Evolutionary conservation across 2,329 filamentous ascomycete species (phyloP), one percentile per base, ranked within the genome.

Genomic region (Coniella vitis): DNA sequence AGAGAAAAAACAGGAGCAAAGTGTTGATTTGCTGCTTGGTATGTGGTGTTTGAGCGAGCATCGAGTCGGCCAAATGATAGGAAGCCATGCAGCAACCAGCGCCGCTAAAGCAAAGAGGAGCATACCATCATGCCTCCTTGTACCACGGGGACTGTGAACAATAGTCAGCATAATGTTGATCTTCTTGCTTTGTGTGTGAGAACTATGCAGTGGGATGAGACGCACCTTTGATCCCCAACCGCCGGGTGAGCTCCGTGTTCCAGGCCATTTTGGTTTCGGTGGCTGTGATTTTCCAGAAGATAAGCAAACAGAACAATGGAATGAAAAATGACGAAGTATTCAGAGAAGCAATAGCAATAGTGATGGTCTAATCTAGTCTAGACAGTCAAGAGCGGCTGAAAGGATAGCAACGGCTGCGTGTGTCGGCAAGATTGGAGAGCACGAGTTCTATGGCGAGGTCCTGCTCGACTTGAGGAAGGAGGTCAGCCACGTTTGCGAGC

Each of bases 51-150:
- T n/a, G n/a, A n/a, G n/a, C n/a, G n/a, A n/a, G n/a, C n/a, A n/a
- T n/a, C n/a, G n/a, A n/a, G n/a, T n/a, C n/a, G n/a, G 34, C 13
- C 34, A 36, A 14, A 16, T 5, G 7, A 16, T 14, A 16, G 12
- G 14, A 7, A 14, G 34, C 7, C 34, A 14, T 36, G 34, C n/a
- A 16, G 16, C 12, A 16, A 13, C 13, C 12, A 14, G 34, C 34
- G 34, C 34, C 7, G 34, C 5, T n/a, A n/a, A n/a, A 14, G 34
- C 34, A 14, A n/a, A 13, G 34, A 36, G 40, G 12, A 25, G 49
- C 52, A 14, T 47, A 54, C 52, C 64, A 63, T 66, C 87, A 93
- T 91, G 61, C 87, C 87, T 64, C 87, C 87, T 67, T 93, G 87
- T 51, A 93, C 84, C 54, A 93, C 74, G 59, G 87, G 87, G 56